A percentile compares a stretch with the other conserved stretches of the same genome.
Evolutionary conservation across 2,329 filamentous ascomycete species (phyloP).

Genomic region (Penicillium sp.): DNA sequence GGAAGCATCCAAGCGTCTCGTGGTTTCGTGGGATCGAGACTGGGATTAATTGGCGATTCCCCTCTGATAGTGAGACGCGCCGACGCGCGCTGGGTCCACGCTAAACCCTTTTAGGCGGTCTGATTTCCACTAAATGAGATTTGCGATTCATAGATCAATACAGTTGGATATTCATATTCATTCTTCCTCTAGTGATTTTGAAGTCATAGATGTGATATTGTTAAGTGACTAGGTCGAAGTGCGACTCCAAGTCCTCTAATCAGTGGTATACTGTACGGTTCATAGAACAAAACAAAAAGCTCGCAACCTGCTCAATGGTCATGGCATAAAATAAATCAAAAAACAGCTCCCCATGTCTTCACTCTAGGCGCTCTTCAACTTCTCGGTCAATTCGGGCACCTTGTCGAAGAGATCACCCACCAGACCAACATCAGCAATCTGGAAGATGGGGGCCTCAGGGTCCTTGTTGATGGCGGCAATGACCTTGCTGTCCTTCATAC

Average conservation of each 20-base stretch:
- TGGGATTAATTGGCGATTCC: slow-evolving; percentile 10
- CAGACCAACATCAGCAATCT: slow-evolving; percentile 92
- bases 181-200: neutral
- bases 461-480: slow-evolving; percentile 99
- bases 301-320: slow-evolving; percentile 7
- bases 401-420: slow-evolving; percentile 95
- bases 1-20: slow-evolving; percentile 32
- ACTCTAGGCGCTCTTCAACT: slow-evolving; percentile 53
- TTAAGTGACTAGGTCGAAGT: neutral
- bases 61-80: slow-evolving; percentile 27
- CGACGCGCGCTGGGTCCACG: slow-evolving; percentile 23
- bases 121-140: neutral
- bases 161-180: neutral
- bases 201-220: slow-evolving; percentile 3
- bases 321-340: slow-evolving; percentile 17
- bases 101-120: slow-evolving; percentile 25
- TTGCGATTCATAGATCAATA: neutral
- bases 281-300: slow-evolving; percentile 6
- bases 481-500: slow-evolving; percentile 99
- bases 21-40: slow-evolving; percentile 8
- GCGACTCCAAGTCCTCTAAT: slow-evolving; percentile 2
- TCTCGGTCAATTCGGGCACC: slow-evolving; percentile 93
- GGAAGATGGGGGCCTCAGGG: slow-evolving; percentile 94
- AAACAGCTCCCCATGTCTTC: neutral
- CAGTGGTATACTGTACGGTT: slow-evolving; percentile 14